Percentiles rank a stretch among this genome's conserved stretches.
Conservation (phyloP, 2,329 filamentous ascomycete species). For the Diplodia intermedia region DNA sequence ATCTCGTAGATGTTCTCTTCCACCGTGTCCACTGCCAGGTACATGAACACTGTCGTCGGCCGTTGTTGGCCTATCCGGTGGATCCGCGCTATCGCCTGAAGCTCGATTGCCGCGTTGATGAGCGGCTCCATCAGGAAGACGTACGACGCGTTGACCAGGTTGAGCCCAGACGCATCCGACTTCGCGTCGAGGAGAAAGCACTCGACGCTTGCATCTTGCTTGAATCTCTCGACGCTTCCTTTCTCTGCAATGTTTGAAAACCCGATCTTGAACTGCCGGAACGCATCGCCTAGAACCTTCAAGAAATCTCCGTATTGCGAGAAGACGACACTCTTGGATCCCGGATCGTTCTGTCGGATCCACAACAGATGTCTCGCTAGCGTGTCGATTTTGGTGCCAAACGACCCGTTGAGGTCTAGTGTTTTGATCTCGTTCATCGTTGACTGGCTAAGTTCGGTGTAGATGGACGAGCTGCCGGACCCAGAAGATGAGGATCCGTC, state of each 20-base stretch:
- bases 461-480: conserved; percentile 62
- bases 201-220: conserved; percentile 73
- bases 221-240: conserved; percentile 77
- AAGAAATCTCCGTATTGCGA: conserved; percentile 89
- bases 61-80: conserved; percentile 91
- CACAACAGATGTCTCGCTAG: conserved; percentile 76
- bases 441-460: conserved; percentile 74
- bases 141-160: conserved; percentile 89
- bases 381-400: conserved; percentile 89
- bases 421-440: conserved; percentile 81
- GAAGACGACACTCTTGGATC: conserved; percentile 92
- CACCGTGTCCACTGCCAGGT: conserved; percentile 87
- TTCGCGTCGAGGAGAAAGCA: conserved; percentile 90
- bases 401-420: conserved; percentile 76
- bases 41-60: conserved; percentile 93
- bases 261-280: conserved; percentile 74
- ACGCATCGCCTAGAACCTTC: conserved; percentile 72
- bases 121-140: conserved; percentile 95
- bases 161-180: conserved; percentile 86
- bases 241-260: conserved; percentile 72
- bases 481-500: conserved; percentile 12
- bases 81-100: conserved; percentile 93
- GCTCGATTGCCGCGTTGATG: conserved; percentile 89
- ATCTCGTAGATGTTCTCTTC: conserved; percentile 92
- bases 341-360: conserved; percentile 82